Evolutionary conservation across 441 rosid genomes (phyloP).

Genomic region (Mallotus repandus): DNA sequence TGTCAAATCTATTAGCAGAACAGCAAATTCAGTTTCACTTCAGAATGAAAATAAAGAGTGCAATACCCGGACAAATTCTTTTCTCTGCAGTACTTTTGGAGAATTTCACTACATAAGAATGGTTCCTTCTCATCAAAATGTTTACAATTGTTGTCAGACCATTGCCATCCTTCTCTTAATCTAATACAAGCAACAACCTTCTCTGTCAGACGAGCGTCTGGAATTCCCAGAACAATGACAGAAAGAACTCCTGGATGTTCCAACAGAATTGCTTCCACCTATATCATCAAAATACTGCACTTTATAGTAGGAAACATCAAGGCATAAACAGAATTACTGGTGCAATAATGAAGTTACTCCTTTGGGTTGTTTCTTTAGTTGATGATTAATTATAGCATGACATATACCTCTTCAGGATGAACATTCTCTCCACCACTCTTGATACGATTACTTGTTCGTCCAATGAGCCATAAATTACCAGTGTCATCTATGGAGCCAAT

Average conservation of each 20-base stretch:
- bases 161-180: constrained; percentile 56
- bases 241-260: constrained; percentile 62
- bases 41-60: background rate
- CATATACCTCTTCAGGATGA: constrained; percentile 78
- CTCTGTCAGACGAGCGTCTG: constrained; percentile 62
- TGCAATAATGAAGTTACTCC: background rate
- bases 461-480: constrained; percentile 75
- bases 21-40: background rate
- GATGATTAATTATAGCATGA: background rate
- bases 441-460: constrained; percentile 66
- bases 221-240: constrained; percentile 57
- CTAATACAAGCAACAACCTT: constrained; percentile 76
- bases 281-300: constrained; percentile 1
- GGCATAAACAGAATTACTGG: constrained; percentile 2
- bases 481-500: constrained; percentile 55
- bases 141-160: constrained; percentile 41
- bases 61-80: constrained; percentile 57
- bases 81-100: constrained; percentile 43
- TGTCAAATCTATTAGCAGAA: background rate
- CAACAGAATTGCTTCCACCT: constrained; percentile 62
- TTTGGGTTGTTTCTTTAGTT: background rate
- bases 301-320: background rate
- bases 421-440: constrained; percentile 90
- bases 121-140: constrained; percentile 16
- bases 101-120: constrained; percentile 50